These are phyloP conservation scores for Mycothermus thermophilus DNA, from an alignment of 495 filamentous ascomycete genomes.

Conservation along the genomic window DNA sequence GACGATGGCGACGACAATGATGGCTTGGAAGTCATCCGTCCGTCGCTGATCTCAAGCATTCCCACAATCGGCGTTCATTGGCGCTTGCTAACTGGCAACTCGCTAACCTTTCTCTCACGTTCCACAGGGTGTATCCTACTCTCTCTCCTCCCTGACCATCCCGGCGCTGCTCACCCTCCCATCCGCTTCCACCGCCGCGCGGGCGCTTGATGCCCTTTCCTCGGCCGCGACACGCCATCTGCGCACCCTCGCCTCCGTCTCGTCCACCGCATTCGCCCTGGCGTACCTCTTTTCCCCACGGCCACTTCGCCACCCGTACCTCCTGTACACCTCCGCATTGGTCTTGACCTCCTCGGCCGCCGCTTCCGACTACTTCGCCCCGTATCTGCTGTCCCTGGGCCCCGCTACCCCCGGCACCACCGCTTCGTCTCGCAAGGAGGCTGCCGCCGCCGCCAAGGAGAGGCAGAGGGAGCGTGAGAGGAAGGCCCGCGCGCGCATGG, in stretches of 20 bases:
- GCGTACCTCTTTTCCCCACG: conserved; percentile 60
- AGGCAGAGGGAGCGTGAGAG: conserved; percentile 11
- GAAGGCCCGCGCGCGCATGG: conserved; percentile 26
- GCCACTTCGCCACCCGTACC: conserved; percentile 64
- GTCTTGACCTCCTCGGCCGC: conserved; percentile 40
- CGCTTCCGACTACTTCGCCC: conserved; percentile 36
- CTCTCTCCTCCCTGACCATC: conserved; percentile 55
- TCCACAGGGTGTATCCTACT: conserved; percentile 81
- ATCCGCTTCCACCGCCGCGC: conserved; percentile 49
- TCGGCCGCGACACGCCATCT: conserved; percentile 44
- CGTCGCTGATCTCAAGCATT: too few relatives aligned
- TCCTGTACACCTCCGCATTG: conserved; percentile 61
- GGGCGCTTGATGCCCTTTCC: conserved; percentile 49
- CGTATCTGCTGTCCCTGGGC: conserved; percentile 39
- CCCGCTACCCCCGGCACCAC: conserved; percentile 4
- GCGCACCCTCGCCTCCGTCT: conserved; percentile 45
- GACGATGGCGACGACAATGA: too few relatives aligned
- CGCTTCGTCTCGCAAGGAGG: conserved; percentile 5
- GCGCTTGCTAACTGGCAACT: too few relatives aligned
- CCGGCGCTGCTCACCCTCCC: conserved; percentile 67
- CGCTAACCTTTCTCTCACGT: too few relatives aligned
- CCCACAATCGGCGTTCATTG: too few relatives aligned
- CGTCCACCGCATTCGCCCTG: conserved; percentile 49
- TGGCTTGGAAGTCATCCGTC: too few relatives aligned
- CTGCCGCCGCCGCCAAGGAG: conserved; percentile 10